phyloP scores from a whole-genome alignment of 2,329 filamentous ascomycete species.

The Dichotomopilus funicola region DNA sequence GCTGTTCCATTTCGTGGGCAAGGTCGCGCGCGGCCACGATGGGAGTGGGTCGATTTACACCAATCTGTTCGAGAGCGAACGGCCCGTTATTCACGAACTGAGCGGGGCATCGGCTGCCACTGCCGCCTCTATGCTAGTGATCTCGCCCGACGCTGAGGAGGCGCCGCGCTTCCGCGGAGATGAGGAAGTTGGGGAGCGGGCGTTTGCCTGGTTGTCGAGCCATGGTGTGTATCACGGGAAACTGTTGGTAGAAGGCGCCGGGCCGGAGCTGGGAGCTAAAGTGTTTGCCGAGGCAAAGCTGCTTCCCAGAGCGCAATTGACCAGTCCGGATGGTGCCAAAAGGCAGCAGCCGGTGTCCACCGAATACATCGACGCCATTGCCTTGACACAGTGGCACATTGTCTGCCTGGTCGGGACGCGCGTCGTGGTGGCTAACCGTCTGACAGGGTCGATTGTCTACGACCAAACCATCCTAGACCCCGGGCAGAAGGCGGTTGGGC shows the following conservation, averaged over 20 bases:
- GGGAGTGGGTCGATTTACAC: conserved; percentile 81
- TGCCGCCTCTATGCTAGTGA: conserved; percentile 60
- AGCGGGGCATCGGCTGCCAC: conserved; percentile 47
- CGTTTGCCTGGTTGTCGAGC: conserved; percentile 84
- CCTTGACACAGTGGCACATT: conserved; percentile 90
- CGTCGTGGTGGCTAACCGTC: conserved; percentile 76
- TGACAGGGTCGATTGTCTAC: conserved; percentile 80
- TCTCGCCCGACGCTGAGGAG: conserved; percentile 68
- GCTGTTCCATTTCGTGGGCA: conserved; percentile 75
- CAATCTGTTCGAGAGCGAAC: conserved; percentile 80
- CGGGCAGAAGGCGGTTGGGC: conserved; percentile 71
- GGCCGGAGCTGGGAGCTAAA: conserved; percentile 61
- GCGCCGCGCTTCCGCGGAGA: conserved; percentile 38
- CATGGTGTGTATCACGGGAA: conserved; percentile 86
- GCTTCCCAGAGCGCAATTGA: conserved; percentile 66
- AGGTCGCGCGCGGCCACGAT: conserved; percentile 67
- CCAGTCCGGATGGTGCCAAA: conserved; percentile 58
- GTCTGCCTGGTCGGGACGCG: conserved; percentile 75
- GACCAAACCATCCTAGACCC: conserved; percentile 79
- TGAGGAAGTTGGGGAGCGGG: conserved; percentile 56
- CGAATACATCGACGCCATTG: conserved; percentile 71
- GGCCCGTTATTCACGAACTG: conserved; percentile 69
- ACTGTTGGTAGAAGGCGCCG: conserved; percentile 55
- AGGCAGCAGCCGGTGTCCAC: conserved; percentile 54
- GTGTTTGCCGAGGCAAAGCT: conserved; percentile 76